Percentiles rank a stretch among this genome's conserved stretches.
phyloP scores from a whole-genome alignment of 1,284 basidiomycete genomes.

The Tetrapyrgos nigripes region DNA sequence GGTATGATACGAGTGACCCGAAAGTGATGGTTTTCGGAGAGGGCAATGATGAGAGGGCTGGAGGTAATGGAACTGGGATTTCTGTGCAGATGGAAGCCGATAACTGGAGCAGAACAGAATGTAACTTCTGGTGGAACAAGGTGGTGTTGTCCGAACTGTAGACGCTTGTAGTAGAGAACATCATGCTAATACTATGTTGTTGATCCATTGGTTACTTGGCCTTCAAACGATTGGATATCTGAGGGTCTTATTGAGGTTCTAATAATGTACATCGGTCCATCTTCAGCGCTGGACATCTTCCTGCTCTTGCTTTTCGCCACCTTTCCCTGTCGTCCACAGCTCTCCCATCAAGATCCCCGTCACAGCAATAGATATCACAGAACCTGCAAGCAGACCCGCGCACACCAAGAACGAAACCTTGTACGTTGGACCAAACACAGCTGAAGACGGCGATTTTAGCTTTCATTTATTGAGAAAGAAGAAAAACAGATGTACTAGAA shows the following conservation, averaged over 20 bases:
- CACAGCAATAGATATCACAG: slow-evolving; percentile 8
- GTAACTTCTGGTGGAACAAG: slow-evolving; percentile 2
- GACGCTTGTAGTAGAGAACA: neutral
- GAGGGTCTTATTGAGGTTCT: too few relatives aligned
- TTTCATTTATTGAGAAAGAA: neutral
- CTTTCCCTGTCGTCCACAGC: neutral
- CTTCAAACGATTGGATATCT: too few relatives aligned
- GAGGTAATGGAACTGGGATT: neutral
- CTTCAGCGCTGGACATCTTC: too few relatives aligned
- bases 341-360: slow-evolving; percentile 10
- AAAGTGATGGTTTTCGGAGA: neutral
- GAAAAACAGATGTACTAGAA: slow-evolving; percentile 6
- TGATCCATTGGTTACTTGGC: too few relatives aligned
- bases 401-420: slow-evolving; percentile 14
- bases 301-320: neutral
- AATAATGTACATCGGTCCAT: too few relatives aligned
- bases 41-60: slow-evolving; percentile 2
- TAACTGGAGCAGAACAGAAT: neutral
- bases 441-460: neutral
- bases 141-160: neutral
- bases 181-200: too few relatives aligned
- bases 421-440: slow-evolving; percentile 17
- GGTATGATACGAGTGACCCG: neutral
- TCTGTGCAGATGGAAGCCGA: neutral
- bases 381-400: slow-evolving; percentile 10